Base-by-base conservation (phyloP, 1,139 yeast species). In the Geotrichum restrictum region DNA sequence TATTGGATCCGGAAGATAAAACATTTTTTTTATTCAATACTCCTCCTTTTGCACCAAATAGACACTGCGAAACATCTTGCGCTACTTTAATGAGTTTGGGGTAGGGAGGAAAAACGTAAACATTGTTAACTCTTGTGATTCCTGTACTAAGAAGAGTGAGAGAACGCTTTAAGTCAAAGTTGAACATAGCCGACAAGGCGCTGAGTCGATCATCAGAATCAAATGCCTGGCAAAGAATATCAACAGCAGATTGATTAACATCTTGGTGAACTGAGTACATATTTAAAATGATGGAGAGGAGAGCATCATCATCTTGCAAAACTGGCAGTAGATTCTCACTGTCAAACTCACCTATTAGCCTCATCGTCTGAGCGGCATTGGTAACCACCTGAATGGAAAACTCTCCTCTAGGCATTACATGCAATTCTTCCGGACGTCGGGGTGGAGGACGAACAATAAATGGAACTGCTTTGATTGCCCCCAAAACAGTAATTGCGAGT, bases 51-150 rank as follows among this genome's bases (percentile, higher is more conserved):
- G 95, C 88, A 62, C 85, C 88, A 46, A 80, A 76, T 47, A 88
- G 71, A 0, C 84, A 80, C 44, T 77, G 76, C 2, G 81, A 68
- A 1, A 88, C 76, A 69, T 89, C 97, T 81, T 85, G 85, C 40
- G 86, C 65, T 10, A 88, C 81, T 62, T 87, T 76, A 2, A 88
- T 81, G 1, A 85, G 83, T 59, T 85, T 81, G 1, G 93, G 91
- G 57, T 86, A 81, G 1, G 93, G 89, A 53, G 86, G 89, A 62
- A 75, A 85, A 44, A 80, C 79, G 34, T 74, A 76, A 57, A 82
- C 52, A 8, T 52, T 49, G 4, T 54, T 76, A 45, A 85, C 72
- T 38, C 70, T 70, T 1, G 69, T 63, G 50, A 85, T 63, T 31
- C 80, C 78, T 6, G 67, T 66, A 50, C 74, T 75, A 51, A 81